Evolutionary conservation across 257 asterid genomes (phyloP).

Genomic region (Gentiana dahurica): DNA sequence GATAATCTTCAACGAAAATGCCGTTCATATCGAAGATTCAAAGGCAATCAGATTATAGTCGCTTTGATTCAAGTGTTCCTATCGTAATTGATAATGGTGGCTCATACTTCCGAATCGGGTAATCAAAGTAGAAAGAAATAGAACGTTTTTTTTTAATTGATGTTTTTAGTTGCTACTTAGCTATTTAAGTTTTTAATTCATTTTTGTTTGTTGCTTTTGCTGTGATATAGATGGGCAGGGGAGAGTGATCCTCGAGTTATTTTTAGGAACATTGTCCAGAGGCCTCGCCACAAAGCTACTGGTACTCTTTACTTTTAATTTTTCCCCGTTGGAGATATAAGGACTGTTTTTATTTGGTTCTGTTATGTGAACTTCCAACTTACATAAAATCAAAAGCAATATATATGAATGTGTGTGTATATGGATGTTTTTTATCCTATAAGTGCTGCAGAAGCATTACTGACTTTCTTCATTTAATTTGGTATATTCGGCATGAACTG

Average conservation of each 20-base stretch:
- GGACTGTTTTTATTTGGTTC: too few species aligned
- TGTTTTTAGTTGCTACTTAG: neutral
- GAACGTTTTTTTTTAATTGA: neutral
- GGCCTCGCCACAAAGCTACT: conserved; percentile 94
- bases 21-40: conserved; percentile 72
- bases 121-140: conserved; percentile 8
- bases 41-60: conserved; percentile 70
- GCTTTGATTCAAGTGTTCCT: conserved; percentile 55
- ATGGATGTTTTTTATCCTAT: too few species aligned
- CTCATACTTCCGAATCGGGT: conserved; percentile 97
- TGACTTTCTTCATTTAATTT: too few species aligned
- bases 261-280: conserved; percentile 90
- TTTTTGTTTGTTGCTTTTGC: neutral
- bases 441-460: too few species aligned
- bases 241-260: conserved; percentile 88
- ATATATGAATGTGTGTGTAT: too few species aligned
- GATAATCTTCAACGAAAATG: conserved; percentile 28
- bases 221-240: conserved; percentile 78
- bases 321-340: too few species aligned
- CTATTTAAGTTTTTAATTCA: too few species aligned
- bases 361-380: too few species aligned
- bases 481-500: too few species aligned
- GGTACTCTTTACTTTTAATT: conserved; percentile 22
- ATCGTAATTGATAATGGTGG: conserved; percentile 97
- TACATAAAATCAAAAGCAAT: too few species aligned